Conservation (phyloP, 257 asterid species). For the Nicotiana tabacum region DNA sequence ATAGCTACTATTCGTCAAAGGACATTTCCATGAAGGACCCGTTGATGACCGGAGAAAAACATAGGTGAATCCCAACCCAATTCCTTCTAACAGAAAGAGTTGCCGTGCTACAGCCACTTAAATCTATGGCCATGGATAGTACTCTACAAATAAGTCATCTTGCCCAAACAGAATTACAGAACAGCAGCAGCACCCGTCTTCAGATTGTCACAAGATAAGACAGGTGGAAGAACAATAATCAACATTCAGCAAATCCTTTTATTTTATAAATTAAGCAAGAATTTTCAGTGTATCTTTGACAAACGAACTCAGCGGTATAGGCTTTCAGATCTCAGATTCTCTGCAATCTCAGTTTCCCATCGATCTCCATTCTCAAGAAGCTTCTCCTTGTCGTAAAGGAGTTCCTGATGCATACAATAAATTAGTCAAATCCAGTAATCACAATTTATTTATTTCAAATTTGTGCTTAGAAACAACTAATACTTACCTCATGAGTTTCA, state of each 20-base stretch:
- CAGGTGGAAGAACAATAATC: not conserved
- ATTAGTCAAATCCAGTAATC: not conserved
- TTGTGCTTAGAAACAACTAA: not conserved
- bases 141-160: not conserved
- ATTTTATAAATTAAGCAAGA: not conserved
- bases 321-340: conserved; percentile 92
- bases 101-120: not conserved
- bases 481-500: conserved; percentile 78
- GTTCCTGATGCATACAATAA: conserved; percentile 45
- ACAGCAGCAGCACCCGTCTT: not conserved
- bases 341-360: conserved; percentile 96
- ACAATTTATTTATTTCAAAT: not conserved
- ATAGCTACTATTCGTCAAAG: not conserved
- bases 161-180: not conserved
- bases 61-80: too few species aligned
- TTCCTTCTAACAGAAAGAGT: too few species aligned
- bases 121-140: not conserved
- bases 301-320: conserved; percentile 55
- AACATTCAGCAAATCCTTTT: not conserved
- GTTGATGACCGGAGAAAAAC: not conserved
- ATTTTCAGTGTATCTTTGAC: not conserved
- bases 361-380: conserved; percentile 91
- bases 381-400: conserved; percentile 92
- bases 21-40: not conserved
- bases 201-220: not conserved